Base-by-base conservation (phyloP, 441 rosid genomes). In the Theobroma grandiflorum region DNA sequence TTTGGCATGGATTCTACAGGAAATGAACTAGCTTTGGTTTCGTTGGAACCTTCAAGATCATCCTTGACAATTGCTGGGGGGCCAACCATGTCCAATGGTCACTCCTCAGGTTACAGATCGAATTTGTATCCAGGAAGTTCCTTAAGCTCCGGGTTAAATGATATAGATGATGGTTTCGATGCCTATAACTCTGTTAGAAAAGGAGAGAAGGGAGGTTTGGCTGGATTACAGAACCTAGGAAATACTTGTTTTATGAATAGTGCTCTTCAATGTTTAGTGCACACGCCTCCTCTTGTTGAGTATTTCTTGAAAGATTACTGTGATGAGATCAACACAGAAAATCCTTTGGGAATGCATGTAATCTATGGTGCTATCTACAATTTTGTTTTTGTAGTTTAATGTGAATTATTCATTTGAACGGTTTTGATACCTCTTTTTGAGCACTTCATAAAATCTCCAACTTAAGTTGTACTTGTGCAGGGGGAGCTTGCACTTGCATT, bases 181-280 rank as follows among this genome's bases (percentile, higher is more conserved):
- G 81, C 76, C 2, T 75, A 77, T 40, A 82, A 61, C 82, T 79
- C 88, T 45, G 66, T 57, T 71, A 85, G 79, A 82, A 89, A 83
- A 83, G 87, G 78, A 69, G 96, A 91, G 83, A 88, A 69, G 80
- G 92, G 89, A 69, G 95, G 91, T 76, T 82, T 90, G 77, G 90
- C 86, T 65, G 95, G 95, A 72, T 82, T 91, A 82, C 95, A 89
- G 76, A 91, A 91, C 82, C 83, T 91, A 70, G 95, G 93, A 79
- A 91, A 91, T 68, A 91, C 93, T 71, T 91, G 95, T 81, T 91
- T 91, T 83, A 90, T 91, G 95, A 90, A 90, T 78, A 89, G 93
- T 80, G 86, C 92, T 79, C 80, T 91, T 81, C 92, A 90, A 72
- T 91, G 95, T 87, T 85, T 91, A 74, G 93, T 89, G 67, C 95